phyloP scores from a whole-genome alignment of 108 stramenopile species.

The Stephanodiscus triporus region DNA sequence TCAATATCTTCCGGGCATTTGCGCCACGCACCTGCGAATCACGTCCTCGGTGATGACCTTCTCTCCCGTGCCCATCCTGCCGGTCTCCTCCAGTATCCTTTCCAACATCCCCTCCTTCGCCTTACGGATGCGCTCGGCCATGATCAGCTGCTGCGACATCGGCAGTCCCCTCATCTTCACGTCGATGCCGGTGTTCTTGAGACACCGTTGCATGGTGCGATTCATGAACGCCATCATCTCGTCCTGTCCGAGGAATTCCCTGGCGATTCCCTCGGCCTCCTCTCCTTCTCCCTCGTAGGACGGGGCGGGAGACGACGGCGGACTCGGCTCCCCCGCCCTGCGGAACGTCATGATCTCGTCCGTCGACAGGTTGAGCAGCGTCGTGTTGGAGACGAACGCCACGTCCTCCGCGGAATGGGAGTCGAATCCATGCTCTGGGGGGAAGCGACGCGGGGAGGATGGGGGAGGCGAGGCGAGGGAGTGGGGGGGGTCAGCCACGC shows the following conservation, averaged over 20 bases:
- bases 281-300: background rate
- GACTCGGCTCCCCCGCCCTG: conserved; percentile 12
- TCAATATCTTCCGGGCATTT: conserved; percentile 3
- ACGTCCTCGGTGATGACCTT: conserved; percentile 38
- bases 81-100: conserved; percentile 40
- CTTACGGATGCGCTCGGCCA: conserved; percentile 28
- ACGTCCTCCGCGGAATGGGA: conserved; percentile 27
- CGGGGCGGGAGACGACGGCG: conserved; percentile 11
- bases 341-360: conserved; percentile 44
- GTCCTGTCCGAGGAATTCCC: conserved; percentile 19
- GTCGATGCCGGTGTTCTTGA: conserved; percentile 23
- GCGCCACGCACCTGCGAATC: conserved; percentile 25
- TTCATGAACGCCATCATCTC: conserved; percentile 30
- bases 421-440: conserved; percentile 16
- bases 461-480: too few species aligned
- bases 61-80: conserved; percentile 27
- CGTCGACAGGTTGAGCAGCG: conserved; percentile 28
- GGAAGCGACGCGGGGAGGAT: too few species aligned
- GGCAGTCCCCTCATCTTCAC: conserved; percentile 19
- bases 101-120: conserved; percentile 37
- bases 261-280: background rate
- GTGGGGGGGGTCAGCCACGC: background rate
- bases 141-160: conserved; percentile 11
- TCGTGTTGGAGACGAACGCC: conserved; percentile 25
- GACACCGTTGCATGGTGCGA: conserved; percentile 24